Conservation (phyloP, 805 yeast species). For the Yueomyces sp. region DNA sequence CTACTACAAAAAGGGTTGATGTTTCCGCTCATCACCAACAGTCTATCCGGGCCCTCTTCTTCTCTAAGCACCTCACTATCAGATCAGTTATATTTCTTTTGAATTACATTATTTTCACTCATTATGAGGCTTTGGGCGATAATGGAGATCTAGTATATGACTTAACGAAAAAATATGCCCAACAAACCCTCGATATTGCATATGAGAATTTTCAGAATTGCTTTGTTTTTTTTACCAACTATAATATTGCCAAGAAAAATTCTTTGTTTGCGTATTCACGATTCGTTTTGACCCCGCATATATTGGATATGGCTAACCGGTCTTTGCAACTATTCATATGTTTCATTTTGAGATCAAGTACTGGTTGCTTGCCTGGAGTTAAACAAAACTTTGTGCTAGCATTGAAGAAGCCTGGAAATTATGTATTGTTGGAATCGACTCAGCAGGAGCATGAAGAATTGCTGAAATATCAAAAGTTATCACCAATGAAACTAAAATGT, state of each 20-base stretch:
- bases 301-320: constrained; percentile 41
- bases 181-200: constrained; percentile 29
- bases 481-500: not conserved
- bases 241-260: constrained; percentile 20
- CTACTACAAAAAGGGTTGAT: constrained; percentile 15
- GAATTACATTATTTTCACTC: constrained; percentile 35
- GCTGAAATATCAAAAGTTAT: not conserved
- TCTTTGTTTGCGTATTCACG: constrained; percentile 27
- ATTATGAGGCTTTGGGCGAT: constrained; percentile 29
- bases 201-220: constrained; percentile 31
- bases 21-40: constrained; percentile 26
- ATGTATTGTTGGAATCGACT: not conserved
- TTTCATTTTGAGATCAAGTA: constrained; percentile 34
- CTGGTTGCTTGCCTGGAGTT: constrained; percentile 29
- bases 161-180: constrained; percentile 29
- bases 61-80: constrained; percentile 27
- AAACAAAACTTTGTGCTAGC: constrained; percentile 15
- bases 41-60: constrained; percentile 28
- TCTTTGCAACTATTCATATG: constrained; percentile 45
- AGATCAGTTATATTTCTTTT: constrained; percentile 37
- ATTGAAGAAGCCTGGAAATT: not conserved
- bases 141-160: constrained; percentile 22
- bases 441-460: not conserved
- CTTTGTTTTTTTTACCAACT: constrained; percentile 28
- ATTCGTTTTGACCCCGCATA: constrained; percentile 34